Evolutionary conservation across 176 grass and related monocot genomes (phyloP).

Genomic region (Carex kokanica): DNA sequence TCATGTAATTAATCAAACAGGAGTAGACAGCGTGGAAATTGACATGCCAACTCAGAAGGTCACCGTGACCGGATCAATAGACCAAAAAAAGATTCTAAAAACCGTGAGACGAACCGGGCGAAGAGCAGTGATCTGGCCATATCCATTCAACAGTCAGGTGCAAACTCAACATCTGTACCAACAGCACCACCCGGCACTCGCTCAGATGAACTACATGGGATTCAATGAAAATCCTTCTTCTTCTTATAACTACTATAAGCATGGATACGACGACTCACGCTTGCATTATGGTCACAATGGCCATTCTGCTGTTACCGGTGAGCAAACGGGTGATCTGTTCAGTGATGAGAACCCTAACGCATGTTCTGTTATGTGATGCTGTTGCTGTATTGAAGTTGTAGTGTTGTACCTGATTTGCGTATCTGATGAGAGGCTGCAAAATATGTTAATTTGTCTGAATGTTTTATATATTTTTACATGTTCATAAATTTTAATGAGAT

Average conservation of each 20-base stretch:
- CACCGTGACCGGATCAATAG: constrained; percentile 69
- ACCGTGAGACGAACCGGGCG: constrained; percentile 61
- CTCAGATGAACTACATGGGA: neutral
- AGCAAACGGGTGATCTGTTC: constrained; percentile 57
- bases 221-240: constrained; percentile 34
- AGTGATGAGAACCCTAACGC: constrained; percentile 80
- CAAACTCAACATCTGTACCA: constrained; percentile 34
- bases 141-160: constrained; percentile 31
- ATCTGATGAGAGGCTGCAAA: neutral
- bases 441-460: neutral
- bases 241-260: constrained; percentile 89
- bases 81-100: constrained; percentile 94
- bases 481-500: neutral
- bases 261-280: constrained; percentile 68
- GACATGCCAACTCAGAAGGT: constrained; percentile 90
- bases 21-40: constrained; percentile 66
- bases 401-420: neutral
- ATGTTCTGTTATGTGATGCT: constrained; percentile 71
- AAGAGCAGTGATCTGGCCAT: constrained; percentile 83
- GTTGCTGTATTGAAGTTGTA: neutral
- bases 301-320: constrained; percentile 39
- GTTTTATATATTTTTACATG: neutral
- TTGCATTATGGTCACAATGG: constrained; percentile 41
- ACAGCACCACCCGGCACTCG: constrained; percentile 42
- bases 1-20: constrained; percentile 13